Evolutionary conservation across 2,329 filamentous ascomycete genomes (phyloP).

Genomic region (Cladosporium sp.): DNA sequence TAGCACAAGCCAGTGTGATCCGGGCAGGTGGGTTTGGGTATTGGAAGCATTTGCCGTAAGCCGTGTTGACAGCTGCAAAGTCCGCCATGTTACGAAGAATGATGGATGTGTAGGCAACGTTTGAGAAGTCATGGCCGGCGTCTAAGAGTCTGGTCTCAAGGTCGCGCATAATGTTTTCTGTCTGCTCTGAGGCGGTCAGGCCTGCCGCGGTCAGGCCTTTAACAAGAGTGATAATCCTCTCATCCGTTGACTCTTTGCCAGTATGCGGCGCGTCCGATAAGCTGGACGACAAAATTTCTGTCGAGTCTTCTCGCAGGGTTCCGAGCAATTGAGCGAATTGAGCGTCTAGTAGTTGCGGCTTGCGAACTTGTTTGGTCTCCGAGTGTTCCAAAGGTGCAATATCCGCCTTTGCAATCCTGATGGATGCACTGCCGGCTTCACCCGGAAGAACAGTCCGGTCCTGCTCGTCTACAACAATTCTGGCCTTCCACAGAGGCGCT

Average conservation of each 20-base stretch:
- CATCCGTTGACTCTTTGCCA: background rate
- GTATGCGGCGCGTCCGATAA: background rate
- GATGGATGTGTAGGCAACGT: slow-evolving; percentile 48
- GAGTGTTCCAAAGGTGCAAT: background rate
- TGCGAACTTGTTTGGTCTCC: slow-evolving; percentile 36
- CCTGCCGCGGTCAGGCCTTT: slow-evolving; percentile 30
- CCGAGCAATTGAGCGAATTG: slow-evolving; percentile 41
- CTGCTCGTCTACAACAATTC: slow-evolving; percentile 55
- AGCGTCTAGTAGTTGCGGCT: slow-evolving; percentile 61
- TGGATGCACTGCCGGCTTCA: slow-evolving; percentile 71
- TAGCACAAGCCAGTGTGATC: slow-evolving; percentile 74
- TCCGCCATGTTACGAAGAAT: slow-evolving; percentile 73
- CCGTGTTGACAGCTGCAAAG: slow-evolving; percentile 67
- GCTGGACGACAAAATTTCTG: background rate
- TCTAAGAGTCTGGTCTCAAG: slow-evolving; percentile 26
- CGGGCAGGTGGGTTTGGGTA: slow-evolving; percentile 77
- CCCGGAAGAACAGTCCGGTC: slow-evolving; percentile 53
- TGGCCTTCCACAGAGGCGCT: slow-evolving; percentile 60
- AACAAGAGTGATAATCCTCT: slow-evolving; percentile 23
- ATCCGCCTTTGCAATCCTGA: slow-evolving; percentile 48
- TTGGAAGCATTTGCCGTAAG: slow-evolving; percentile 70
- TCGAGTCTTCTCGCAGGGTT: no score
- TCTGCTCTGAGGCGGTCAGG: slow-evolving; percentile 34
- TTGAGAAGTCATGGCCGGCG: slow-evolving; percentile 22
- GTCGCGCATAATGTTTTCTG: slow-evolving; percentile 33